These are phyloP conservation scores for Nothophaeocryptopus gaeumannii DNA, from an alignment of 2,329 filamentous ascomycete species.

Conservation along the genomic window DNA sequence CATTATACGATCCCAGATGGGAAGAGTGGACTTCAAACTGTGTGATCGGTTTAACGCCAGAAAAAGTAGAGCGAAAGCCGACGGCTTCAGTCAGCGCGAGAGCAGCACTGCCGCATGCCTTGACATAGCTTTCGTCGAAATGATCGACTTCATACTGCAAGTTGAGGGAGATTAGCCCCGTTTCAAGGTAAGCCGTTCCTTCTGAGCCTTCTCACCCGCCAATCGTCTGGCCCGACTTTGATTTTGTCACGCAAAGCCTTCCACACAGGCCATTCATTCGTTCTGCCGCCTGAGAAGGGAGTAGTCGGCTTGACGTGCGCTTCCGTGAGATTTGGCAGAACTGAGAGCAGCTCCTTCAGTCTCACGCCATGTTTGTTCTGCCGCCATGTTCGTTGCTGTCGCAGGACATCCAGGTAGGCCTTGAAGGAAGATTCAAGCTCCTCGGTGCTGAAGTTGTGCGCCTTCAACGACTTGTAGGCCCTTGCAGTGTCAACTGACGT, in stretches of 20 bases:
- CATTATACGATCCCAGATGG: slow-evolving; percentile 11
- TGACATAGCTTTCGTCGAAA: slow-evolving; percentile 5
- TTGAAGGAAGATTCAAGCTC: slow-evolving; percentile 17
- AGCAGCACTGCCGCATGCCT: slow-evolving; percentile 17
- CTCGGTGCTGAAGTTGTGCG: slow-evolving; percentile 16
- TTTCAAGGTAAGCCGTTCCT: too few species aligned
- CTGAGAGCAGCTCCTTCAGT: slow-evolving; percentile 20
- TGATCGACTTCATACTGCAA: slow-evolving; percentile 9
- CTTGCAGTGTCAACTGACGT: too few species aligned
- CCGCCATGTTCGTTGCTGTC: slow-evolving; percentile 17
- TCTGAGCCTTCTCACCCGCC: slow-evolving; percentile 6
- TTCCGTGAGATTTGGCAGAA: slow-evolving; percentile 23
- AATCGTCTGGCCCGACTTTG: slow-evolving; percentile 22
- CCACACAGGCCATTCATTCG: slow-evolving; percentile 21
- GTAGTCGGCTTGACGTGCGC: slow-evolving; percentile 15
- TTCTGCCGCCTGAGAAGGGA: slow-evolving; percentile 10
- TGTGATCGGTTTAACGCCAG: slow-evolving; percentile 14
- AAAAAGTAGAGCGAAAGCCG: slow-evolving; percentile 17
- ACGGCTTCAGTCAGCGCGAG: slow-evolving; percentile 19
- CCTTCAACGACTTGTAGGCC: too few species aligned
- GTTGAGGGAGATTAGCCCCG: not conserved
- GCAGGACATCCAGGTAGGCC: slow-evolving; percentile 2
- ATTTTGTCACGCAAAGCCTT: slow-evolving; percentile 14
- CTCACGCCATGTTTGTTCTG: slow-evolving; percentile 11
- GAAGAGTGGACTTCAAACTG: slow-evolving; percentile 15